These are phyloP conservation scores for Adansonia digitata DNA, from an alignment of 345 rosid genomes.

Conservation along the genomic window DNA sequence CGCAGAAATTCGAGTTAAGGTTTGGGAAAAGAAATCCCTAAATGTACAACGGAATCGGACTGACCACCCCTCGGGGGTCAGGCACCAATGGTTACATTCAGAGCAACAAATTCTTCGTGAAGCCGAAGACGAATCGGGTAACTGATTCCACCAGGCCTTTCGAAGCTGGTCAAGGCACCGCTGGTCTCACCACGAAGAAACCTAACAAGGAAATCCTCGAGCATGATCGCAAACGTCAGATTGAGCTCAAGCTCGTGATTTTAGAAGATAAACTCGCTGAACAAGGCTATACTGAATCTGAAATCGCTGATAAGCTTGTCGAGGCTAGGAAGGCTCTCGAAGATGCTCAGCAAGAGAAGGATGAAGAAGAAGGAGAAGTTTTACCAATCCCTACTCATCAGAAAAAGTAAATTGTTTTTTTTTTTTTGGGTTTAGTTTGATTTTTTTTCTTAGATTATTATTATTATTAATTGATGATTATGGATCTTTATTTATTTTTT, in stretches of 20 bases:
- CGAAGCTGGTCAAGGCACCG: constrained; percentile 78
- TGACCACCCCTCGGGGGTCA: constrained; percentile 94
- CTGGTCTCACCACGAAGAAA: constrained; percentile 66
- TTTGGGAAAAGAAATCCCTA: not conserved
- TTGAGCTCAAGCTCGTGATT: constrained; percentile 74
- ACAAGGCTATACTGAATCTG: constrained; percentile 76
- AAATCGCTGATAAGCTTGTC: constrained; percentile 72
- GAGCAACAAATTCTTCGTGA: constrained; percentile 80
- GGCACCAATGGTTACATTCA: constrained; percentile 94
- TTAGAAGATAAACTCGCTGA: constrained; percentile 78
- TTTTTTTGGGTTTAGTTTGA: too few relatives aligned
- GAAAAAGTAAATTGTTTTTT: not conserved
- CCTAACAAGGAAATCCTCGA: constrained; percentile 81
- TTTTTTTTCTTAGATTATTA: not conserved
- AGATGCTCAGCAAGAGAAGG: constrained; percentile 15
- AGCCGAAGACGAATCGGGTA: constrained; percentile 62
- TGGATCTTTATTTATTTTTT: not conserved
- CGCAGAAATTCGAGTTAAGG: not conserved
- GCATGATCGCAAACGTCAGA: constrained; percentile 90
- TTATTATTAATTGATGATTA: not conserved
- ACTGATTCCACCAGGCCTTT: constrained; percentile 52
- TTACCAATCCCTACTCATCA: not conserved
- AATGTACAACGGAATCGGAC: constrained; percentile 96
- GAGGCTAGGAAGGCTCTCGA: constrained; percentile 71
- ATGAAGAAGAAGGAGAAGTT: constrained; percentile 12